phyloP scores from a whole-genome alignment of 352 stramenopile genomes.

The Pythium guiyangense region DNA sequence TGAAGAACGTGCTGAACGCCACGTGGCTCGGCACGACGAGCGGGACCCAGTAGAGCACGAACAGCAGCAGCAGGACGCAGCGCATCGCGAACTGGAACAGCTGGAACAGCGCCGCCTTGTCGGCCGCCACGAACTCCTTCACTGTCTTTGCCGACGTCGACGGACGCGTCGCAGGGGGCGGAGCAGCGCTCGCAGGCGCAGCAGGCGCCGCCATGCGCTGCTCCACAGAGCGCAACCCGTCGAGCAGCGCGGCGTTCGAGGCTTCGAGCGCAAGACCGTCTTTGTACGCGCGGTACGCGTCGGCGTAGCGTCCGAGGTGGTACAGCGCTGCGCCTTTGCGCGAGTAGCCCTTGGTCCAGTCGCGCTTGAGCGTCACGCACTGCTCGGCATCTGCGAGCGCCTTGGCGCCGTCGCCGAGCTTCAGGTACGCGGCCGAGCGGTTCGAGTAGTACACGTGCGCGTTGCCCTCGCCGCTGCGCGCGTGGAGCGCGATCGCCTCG shows the following conservation, averaged over 20 bases:
- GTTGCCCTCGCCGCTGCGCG: conserved; percentile 24
- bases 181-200: conserved; percentile 2
- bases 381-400: conserved; percentile 78
- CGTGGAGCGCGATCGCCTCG: conserved; percentile 70
- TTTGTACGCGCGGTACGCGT: conserved; percentile 78
- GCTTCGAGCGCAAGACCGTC: conserved; percentile 61
- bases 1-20: conserved; percentile 77
- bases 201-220: conserved; percentile 32
- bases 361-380: conserved; percentile 66
- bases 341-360: conserved; percentile 87
- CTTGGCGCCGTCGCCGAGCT: conserved; percentile 55
- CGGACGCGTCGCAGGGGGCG: conserved; percentile 6
- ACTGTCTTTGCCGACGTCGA: conserved; percentile 27
- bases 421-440: conserved; percentile 80
- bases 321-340: conserved; percentile 78
- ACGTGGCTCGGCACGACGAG: conserved; percentile 30
- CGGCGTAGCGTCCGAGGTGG: conserved; percentile 50
- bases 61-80: conserved; percentile 54
- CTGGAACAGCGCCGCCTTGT: conserved; percentile 68
- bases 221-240: conserved; percentile 64
- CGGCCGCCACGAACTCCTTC: conserved; percentile 41
- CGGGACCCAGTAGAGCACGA: conserved; percentile 72
- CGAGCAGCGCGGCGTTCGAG: conserved; percentile 59
- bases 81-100: conserved; percentile 68
- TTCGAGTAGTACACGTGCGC: conserved; percentile 80